These are phyloP conservation scores for Geotrichum histeridarum DNA, from an alignment of 1,139 yeast species.

Conservation along the genomic window DNA sequence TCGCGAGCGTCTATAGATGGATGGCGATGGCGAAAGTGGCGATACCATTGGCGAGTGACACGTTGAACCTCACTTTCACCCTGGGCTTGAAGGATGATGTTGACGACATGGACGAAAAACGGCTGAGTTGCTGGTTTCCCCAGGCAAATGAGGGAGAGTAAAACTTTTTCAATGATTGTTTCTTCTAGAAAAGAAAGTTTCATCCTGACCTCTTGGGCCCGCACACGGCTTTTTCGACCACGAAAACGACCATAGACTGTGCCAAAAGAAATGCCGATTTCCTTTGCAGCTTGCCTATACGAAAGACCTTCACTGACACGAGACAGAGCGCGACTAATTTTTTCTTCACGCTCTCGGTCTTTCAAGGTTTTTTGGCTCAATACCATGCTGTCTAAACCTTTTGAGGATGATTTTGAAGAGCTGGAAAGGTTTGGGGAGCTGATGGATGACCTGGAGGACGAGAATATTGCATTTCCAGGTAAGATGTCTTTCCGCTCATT, in stretches of 20 bases:
- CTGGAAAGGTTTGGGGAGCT: too few species aligned
- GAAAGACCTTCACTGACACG: conserved; percentile 20
- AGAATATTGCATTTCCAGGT: too few species aligned
- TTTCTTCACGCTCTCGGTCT: conserved; percentile 20
- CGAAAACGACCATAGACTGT: conserved; percentile 21
- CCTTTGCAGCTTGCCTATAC: conserved; percentile 20
- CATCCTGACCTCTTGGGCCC: conserved; percentile 21
- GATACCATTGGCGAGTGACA: conserved; percentile 21
- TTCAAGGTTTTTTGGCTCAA: conserved; percentile 11
- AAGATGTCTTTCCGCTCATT: too few species aligned
- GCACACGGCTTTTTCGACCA: conserved; percentile 19
- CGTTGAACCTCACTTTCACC: conserved; percentile 18
- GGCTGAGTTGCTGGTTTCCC: conserved; percentile 20
- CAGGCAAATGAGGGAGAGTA: conserved; percentile 13
- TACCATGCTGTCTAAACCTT: background rate
- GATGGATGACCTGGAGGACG: too few species aligned
- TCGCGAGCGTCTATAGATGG: conserved; percentile 20
- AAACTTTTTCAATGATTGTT: conserved; percentile 19
- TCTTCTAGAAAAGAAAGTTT: conserved; percentile 20
- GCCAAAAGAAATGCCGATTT: conserved; percentile 21
- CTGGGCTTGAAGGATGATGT: conserved; percentile 19
- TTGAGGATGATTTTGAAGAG: background rate
- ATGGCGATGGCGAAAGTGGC: conserved; percentile 20
- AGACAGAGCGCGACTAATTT: conserved; percentile 16
- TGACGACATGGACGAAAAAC: conserved; percentile 18